These are phyloP conservation scores for Liquidambar formosana DNA, from an alignment of 164 flowering plant species.

Conservation along the genomic window DNA sequence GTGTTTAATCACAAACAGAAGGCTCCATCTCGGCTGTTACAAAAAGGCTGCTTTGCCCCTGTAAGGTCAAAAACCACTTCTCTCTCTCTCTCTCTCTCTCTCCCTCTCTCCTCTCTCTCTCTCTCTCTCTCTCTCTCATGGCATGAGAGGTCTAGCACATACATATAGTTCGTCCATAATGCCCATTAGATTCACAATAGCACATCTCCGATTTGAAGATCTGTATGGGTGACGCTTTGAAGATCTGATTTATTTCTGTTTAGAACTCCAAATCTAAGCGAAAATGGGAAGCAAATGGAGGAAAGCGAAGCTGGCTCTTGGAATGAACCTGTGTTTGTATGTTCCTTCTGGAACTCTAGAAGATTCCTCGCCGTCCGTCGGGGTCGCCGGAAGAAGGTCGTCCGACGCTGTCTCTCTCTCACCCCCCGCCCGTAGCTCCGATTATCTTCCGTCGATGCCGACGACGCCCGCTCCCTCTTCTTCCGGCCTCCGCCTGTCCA, in stretches of 20 bases:
- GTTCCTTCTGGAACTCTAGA: conserved; percentile 54
- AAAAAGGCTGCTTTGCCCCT: conserved; percentile 4
- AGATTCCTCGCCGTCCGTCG: conserved; percentile 19
- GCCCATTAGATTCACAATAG: no score
- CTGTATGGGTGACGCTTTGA: neutral
- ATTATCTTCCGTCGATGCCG: conserved; percentile 23
- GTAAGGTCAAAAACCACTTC: neutral
- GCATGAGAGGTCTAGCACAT: no score
- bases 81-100: conserved; percentile 6
- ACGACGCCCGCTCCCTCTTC: conserved; percentile 64
- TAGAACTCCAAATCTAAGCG: neutral
- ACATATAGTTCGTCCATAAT: no score
- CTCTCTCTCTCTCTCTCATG: no score
- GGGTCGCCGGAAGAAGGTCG: conserved; percentile 25
- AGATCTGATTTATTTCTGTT: conserved; percentile 6
- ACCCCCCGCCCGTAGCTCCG: conserved; percentile 20
- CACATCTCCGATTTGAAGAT: no score
- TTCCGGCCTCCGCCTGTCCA: conserved; percentile 51
- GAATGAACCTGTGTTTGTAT: conserved; percentile 53
- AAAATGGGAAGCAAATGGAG: conserved; percentile 77
- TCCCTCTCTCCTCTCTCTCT: neutral
- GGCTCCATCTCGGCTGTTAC: conserved; percentile 1
- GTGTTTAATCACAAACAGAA: no score
- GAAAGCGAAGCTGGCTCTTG: conserved; percentile 64
- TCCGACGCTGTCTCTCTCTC: conserved; percentile 39